Conservation (phyloP, 495 filamentous ascomycete species). For the Oleoguttula mirabilis region DNA sequence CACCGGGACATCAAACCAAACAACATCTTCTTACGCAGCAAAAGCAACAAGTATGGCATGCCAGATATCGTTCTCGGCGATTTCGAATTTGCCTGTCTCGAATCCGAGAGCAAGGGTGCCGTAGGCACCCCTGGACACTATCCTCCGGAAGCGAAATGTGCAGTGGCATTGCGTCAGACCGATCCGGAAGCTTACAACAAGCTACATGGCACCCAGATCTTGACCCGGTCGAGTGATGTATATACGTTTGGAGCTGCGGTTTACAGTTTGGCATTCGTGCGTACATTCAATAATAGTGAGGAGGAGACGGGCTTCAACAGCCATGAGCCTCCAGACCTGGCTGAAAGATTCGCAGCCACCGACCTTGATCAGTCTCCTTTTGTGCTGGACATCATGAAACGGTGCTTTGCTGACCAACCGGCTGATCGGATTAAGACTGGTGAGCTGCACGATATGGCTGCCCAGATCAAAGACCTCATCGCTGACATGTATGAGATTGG, state of each 20-base stretch:
- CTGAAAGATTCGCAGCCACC: neutral
- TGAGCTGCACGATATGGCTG: neutral
- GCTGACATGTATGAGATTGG: neutral
- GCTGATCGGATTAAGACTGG: neutral
- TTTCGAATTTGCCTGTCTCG: slow-evolving; percentile 4
- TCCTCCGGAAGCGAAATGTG: neutral
- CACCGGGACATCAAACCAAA: slow-evolving; percentile 94
- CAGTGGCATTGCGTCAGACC: neutral
- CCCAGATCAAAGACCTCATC: neutral
- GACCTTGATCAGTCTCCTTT: neutral
- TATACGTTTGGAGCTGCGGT: slow-evolving; percentile 3
- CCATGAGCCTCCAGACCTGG: neutral
- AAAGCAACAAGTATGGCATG: slow-evolving; percentile 1
- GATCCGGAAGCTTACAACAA: neutral
- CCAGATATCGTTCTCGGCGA: slow-evolving; percentile 12
- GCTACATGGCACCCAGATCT: neutral
- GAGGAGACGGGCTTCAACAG: too few species aligned
- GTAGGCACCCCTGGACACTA: slow-evolving; percentile 5
- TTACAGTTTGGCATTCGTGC: neutral
- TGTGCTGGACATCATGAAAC: neutral
- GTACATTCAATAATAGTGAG: neutral
- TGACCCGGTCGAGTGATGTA: neutral
- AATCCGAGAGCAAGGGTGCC: neutral
- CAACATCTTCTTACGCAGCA: slow-evolving; percentile 67
- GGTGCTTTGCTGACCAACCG: neutral